A percentile compares a stretch with the other conserved stretches of the same genome.
phyloP scores from a whole-genome alignment of 495 filamentous ascomycete genomes.

The Mycothermus thermophilus region DNA sequence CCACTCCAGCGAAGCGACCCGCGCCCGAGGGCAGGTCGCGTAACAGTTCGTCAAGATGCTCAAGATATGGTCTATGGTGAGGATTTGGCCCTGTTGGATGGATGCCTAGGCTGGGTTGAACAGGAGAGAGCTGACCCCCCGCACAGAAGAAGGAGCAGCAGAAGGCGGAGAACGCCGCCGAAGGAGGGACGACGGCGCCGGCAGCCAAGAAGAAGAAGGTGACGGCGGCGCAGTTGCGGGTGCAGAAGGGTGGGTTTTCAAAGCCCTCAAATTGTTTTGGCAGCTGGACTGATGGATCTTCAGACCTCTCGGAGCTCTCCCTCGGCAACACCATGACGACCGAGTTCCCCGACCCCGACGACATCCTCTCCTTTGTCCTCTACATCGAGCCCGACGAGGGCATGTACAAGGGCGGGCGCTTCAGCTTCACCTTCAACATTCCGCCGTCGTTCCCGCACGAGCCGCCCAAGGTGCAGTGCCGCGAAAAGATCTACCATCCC shows the following conservation, averaged over 20 bases:
- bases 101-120: neutral
- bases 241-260: constrained; percentile 68
- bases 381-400: constrained; percentile 94
- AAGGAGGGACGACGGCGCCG: constrained; percentile 44
- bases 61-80: constrained; percentile 99
- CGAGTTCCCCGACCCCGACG: constrained; percentile 83
- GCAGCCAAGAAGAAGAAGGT: constrained; percentile 88
- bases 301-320: constrained; percentile 86
- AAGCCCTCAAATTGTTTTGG: neutral
- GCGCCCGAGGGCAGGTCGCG: no score
- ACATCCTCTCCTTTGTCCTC: constrained; percentile 90
- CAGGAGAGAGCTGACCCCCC: neutral
- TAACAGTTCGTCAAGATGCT: constrained; percentile 56
- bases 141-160: constrained; percentile 85
- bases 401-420: constrained; percentile 85
- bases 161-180: constrained; percentile 75
- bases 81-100: constrained; percentile 13
- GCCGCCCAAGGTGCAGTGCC: constrained; percentile 94
- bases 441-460: constrained; percentile 94
- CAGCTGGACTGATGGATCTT: neutral
- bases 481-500: constrained; percentile 96
- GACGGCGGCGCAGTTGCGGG: constrained; percentile 85
- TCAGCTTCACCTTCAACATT: constrained; percentile 84
- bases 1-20: no score
- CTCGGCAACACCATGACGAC: constrained; percentile 86